Percentiles rank a stretch among this genome's conserved stretches.
Conservation (phyloP, 331 rosid species). For the Erythrophleum ivorense region DNA sequence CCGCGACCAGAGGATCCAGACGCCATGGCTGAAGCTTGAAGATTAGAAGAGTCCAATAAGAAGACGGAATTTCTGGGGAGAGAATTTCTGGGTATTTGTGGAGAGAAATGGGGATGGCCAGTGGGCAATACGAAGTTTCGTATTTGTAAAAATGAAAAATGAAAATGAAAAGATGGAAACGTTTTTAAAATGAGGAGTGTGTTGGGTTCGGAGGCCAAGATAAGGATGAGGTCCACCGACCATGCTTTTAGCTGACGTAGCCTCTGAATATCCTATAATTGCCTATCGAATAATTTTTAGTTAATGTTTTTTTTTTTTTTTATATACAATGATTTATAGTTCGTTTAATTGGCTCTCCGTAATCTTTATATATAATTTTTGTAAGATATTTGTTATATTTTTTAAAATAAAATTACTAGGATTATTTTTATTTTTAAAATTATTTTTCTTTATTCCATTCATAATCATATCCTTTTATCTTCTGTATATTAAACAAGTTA, state of each 20-base stretch:
- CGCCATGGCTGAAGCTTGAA: slow-evolving; percentile 64
- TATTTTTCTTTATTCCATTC: too few relatives aligned
- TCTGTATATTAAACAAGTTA: too few relatives aligned
- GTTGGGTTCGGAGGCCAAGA: slow-evolving; percentile 30
- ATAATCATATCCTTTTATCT: too few relatives aligned
- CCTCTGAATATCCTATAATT: neutral
- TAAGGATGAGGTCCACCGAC: slow-evolving; percentile 58
- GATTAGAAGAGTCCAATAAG: slow-evolving; percentile 20
- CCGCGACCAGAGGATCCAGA: slow-evolving; percentile 88
- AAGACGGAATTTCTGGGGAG: slow-evolving; percentile 29
- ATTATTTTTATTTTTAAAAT: too few relatives aligned
- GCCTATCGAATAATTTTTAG: neutral
- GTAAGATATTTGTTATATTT: too few relatives aligned
- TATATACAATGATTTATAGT: too few relatives aligned
- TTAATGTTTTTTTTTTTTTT: too few relatives aligned
- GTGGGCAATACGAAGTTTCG: slow-evolving; percentile 31
- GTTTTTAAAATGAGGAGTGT: slow-evolving; percentile 16
- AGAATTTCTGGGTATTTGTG: slow-evolving; percentile 19
- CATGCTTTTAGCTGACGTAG: slow-evolving; percentile 41
- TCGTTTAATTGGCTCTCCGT: too few relatives aligned
- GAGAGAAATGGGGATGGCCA: slow-evolving; percentile 6
- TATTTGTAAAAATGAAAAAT: neutral
- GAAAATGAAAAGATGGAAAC: neutral
- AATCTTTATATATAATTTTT: too few relatives aligned
- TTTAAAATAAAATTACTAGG: too few relatives aligned